Conservation (phyloP, 306 rosid genomes). For the Prunus kanzakura region DNA sequence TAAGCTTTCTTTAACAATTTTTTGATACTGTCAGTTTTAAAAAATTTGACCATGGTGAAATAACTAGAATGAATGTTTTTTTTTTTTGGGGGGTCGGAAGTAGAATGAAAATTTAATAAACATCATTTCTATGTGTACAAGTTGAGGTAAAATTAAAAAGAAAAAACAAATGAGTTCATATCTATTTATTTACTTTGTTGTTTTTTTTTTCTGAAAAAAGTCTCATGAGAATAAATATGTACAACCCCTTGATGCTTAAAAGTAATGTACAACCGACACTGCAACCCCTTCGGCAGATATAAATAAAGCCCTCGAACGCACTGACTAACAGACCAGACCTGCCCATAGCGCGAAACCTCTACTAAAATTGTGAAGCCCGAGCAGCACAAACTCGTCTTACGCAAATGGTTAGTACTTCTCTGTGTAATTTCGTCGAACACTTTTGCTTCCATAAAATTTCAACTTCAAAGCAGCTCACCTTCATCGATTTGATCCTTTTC, state of each 20-base stretch:
- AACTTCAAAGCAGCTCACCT: constrained; percentile 12
- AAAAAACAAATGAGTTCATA: no score
- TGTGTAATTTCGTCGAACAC: constrained; percentile 6
- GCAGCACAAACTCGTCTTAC: neutral
- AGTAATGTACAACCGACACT: neutral
- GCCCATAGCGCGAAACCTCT: constrained; percentile 4
- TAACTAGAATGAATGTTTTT: no score
- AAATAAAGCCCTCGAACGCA: neutral
- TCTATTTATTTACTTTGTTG: no score
- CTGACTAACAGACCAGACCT: neutral
- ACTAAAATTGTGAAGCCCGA: neutral
- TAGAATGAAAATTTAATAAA: no score
- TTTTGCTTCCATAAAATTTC: neutral
- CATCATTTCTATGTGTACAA: no score
- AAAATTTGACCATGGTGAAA: no score
- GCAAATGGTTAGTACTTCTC: constrained; percentile 27
- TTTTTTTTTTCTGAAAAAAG: no score
- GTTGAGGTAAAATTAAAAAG: no score
- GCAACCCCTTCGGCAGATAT: neutral
- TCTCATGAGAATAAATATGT: neutral
- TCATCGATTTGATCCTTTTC: neutral
- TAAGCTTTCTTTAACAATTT: no score
- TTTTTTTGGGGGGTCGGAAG: no score
- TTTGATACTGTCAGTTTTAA: no score
- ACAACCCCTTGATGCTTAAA: neutral